phyloP scores from a whole-genome alignment of 2,329 filamentous ascomycete genomes.

The Pseudovirgaria hyperparasitica region DNA sequence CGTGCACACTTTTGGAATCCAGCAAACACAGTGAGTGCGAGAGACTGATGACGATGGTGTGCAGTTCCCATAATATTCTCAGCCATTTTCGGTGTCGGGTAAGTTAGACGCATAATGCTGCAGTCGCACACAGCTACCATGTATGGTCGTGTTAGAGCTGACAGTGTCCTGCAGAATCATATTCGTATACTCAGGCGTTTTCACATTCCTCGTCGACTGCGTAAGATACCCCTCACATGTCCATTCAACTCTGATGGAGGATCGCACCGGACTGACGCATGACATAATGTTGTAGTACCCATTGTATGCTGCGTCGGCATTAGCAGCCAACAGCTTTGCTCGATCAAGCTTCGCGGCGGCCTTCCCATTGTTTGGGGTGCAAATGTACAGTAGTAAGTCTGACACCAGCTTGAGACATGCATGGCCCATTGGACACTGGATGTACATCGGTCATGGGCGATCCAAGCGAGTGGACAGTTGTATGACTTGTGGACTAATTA shows the following conservation, averaged over 20 bases:
- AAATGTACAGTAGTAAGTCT: conserved; percentile 38
- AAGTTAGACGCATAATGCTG: conserved; percentile 10
- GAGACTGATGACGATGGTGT: too few relatives aligned
- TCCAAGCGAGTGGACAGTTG: too few relatives aligned
- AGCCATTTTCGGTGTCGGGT: conserved; percentile 33
- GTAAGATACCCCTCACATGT: conserved; percentile 24
- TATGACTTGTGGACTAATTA: too few relatives aligned
- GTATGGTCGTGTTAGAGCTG: conserved; percentile 17
- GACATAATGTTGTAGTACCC: conserved; percentile 27
- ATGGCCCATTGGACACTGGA: too few relatives aligned
- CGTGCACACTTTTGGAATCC: conserved; percentile 12
- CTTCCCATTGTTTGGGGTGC: conserved; percentile 34
- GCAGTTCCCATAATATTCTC: conserved; percentile 38
- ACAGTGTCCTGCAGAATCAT: conserved; percentile 44
- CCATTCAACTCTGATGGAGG: conserved; percentile 6
- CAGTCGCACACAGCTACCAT: conserved; percentile 12
- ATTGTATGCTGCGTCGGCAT: conserved; percentile 35
- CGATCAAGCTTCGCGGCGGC: conserved; percentile 35
- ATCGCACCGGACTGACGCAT: conserved; percentile 5
- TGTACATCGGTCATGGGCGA: too few relatives aligned
- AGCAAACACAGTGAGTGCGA: too few relatives aligned
- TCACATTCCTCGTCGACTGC: conserved; percentile 69
- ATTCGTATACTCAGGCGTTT: conserved; percentile 70
- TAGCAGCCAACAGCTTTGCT: conserved; percentile 38
- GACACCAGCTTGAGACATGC: conserved; percentile 12